A percentile compares a stretch with the other conserved stretches of the same genome.
phyloP scores from a whole-genome alignment of 1,284 basidiomycete genomes.

The Psilocybe mexicana region DNA sequence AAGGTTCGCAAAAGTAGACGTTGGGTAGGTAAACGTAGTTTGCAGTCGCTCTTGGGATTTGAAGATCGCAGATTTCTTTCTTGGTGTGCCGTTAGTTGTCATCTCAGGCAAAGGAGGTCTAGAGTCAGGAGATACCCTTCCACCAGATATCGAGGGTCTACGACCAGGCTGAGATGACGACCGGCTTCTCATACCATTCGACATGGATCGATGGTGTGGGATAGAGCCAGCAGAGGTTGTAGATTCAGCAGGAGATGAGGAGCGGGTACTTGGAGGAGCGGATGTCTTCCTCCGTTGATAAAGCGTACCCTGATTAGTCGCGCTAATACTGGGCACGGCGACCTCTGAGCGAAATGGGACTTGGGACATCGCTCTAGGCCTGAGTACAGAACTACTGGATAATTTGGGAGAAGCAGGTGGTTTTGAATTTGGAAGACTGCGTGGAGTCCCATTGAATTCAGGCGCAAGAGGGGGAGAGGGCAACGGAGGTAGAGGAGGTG shows the following conservation, averaged over 20 bases:
- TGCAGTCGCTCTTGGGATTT: slow-evolving; percentile 45
- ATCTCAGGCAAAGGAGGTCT: slow-evolving; percentile 52
- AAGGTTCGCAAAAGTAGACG: slow-evolving; percentile 39
- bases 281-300: slow-evolving; percentile 68
- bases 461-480: slow-evolving; percentile 44
- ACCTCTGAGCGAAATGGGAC: slow-evolving; percentile 46
- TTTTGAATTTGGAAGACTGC: slow-evolving; percentile 30
- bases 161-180: slow-evolving; percentile 72
- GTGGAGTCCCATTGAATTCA: slow-evolving; percentile 38
- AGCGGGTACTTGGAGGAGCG: slow-evolving; percentile 55
- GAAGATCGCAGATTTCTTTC: slow-evolving; percentile 63
- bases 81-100: slow-evolving; percentile 37
- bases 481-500: slow-evolving; percentile 67
- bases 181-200: slow-evolving; percentile 46
- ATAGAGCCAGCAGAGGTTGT: slow-evolving; percentile 47
- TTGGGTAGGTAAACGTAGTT: slow-evolving; percentile 19
- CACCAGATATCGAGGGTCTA: slow-evolving; percentile 53
- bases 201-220: slow-evolving; percentile 41
- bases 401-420: slow-evolving; percentile 45
- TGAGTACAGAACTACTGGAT: slow-evolving; percentile 39
- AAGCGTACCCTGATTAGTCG: slow-evolving; percentile 67
- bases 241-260: slow-evolving; percentile 62
- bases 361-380: slow-evolving; percentile 56
- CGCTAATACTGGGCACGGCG: slow-evolving; percentile 44
- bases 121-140: slow-evolving; percentile 49